These are phyloP conservation scores for Pseudocercospora vitis DNA, from an alignment of 2,329 filamentous ascomycete species.

Conservation along the genomic window DNA sequence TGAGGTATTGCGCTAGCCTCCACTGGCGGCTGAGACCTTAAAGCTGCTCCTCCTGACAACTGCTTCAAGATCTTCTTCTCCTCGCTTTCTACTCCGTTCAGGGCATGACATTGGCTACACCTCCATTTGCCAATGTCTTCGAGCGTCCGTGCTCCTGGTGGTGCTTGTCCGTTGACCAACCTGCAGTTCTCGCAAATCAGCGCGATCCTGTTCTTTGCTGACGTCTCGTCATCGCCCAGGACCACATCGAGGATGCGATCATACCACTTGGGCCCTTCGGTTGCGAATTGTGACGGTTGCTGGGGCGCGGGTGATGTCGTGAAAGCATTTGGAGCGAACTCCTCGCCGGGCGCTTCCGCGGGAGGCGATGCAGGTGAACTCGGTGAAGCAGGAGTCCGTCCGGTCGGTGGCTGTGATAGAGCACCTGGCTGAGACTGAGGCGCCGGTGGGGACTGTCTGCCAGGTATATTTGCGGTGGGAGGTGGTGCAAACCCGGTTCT, in stretches of 20 bases:
- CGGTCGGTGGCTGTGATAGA: slow-evolving; percentile 7
- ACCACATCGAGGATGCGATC: slow-evolving; percentile 89
- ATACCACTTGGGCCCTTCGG: slow-evolving; percentile 69
- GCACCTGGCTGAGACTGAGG: slow-evolving; percentile 14
- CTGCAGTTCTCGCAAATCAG: slow-evolving; percentile 81
- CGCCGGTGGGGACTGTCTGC: slow-evolving; percentile 30
- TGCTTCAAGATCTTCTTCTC: slow-evolving; percentile 70
- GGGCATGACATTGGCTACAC: slow-evolving; percentile 78
- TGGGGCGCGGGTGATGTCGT: slow-evolving; percentile 27
- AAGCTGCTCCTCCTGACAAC: slow-evolving; percentile 42
- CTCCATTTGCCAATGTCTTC: slow-evolving; percentile 84
- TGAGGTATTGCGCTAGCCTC: slow-evolving; percentile 14
- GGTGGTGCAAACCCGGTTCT: slow-evolving; percentile 61
- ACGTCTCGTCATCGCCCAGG: slow-evolving; percentile 90
- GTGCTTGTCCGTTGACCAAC: slow-evolving; percentile 92
- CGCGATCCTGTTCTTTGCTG: slow-evolving; percentile 84
- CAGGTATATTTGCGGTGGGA: slow-evolving; percentile 64
- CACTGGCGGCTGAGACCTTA: slow-evolving; percentile 1
- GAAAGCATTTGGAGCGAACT: slow-evolving; percentile 75
- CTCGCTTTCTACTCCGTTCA: slow-evolving; percentile 81
- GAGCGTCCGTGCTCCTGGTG: slow-evolving; percentile 74
- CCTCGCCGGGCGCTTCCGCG: slow-evolving; percentile 46
- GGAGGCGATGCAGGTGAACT: slow-evolving; percentile 41
- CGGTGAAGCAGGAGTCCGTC: slow-evolving; percentile 43
- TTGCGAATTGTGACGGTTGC: slow-evolving; percentile 29